phyloP scores from a whole-genome alignment of 2,329 filamentous ascomycete genomes.

The Cercospora berteroae region DNA sequence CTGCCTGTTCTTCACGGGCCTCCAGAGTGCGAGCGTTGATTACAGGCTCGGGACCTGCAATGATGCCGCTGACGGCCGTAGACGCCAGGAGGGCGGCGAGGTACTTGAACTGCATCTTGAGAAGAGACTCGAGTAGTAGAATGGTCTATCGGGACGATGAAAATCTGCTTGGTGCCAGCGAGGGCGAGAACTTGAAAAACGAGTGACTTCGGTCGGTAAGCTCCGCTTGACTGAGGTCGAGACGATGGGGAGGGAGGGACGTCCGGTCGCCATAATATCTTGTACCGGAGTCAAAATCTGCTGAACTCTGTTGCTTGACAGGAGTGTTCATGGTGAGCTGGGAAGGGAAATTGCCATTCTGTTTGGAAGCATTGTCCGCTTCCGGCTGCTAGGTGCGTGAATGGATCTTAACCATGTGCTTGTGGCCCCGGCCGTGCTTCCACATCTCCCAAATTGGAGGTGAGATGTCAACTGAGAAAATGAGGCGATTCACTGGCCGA shows the following conservation, averaged over 20 bases:
- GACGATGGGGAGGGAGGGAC: background rate
- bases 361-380: background rate
- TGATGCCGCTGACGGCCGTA: background rate
- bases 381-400: background rate
- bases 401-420: background rate
- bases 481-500: background rate
- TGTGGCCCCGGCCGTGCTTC: background rate
- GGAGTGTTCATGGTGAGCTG: background rate
- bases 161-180: background rate
- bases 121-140: background rate
- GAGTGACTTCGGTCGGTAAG: background rate
- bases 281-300: background rate
- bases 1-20: background rate
- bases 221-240: background rate
- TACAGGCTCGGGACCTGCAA: background rate
- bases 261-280: background rate
- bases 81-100: constrained; percentile 13
- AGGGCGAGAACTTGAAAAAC: background rate
- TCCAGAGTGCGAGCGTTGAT: background rate
- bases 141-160: background rate
- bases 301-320: background rate
- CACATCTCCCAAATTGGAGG: background rate
- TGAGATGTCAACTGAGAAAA: background rate
- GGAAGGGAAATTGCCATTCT: background rate
- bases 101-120: constrained; percentile 13